Conservation (phyloP, 2,329 filamentous ascomycete genomes). For the Penicillium hordei region DNA sequence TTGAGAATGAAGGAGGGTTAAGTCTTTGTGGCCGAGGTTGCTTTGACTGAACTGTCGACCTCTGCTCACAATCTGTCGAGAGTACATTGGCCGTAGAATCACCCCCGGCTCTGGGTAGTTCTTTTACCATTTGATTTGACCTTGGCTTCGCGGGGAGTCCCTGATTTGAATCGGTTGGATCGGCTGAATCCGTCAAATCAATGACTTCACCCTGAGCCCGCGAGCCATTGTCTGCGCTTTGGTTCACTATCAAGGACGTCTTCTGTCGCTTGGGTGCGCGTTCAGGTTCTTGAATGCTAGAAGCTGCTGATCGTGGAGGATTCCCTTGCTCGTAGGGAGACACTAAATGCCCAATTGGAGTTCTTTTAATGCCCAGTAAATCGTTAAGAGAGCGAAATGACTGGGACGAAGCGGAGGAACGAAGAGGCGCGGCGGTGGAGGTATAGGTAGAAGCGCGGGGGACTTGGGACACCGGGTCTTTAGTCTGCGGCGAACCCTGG, state of each 20-base stretch:
- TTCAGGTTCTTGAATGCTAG: slow-evolving; percentile 22
- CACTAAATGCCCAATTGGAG: slow-evolving; percentile 63
- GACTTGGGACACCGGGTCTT: slow-evolving; percentile 42
- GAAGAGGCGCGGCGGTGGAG: slow-evolving; percentile 16
- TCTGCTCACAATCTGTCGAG: background rate
- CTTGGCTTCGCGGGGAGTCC: background rate
- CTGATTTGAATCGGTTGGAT: slow-evolving; percentile 11
- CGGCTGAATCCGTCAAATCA: slow-evolving; percentile 26
- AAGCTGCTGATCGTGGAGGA: slow-evolving; percentile 5
- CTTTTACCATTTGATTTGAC: background rate
- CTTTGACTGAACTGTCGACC: background rate
- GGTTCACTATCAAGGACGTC: slow-evolving; percentile 18
- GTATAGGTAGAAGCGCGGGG: slow-evolving; percentile 36
- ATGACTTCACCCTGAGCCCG: slow-evolving; percentile 18
- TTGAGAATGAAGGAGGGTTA: background rate
- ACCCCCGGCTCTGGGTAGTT: background rate
- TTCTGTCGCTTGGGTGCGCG: slow-evolving; percentile 38
- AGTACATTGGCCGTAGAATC: background rate
- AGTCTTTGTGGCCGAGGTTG: background rate
- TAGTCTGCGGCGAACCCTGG: slow-evolving; percentile 30
- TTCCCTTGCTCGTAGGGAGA: slow-evolving; percentile 63
- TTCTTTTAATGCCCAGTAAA: slow-evolving; percentile 64
- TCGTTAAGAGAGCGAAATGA: slow-evolving; percentile 60
- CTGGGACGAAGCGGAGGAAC: slow-evolving; percentile 38
- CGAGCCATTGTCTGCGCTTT: slow-evolving; percentile 5